Conservation (phyloP, 2,329 filamentous ascomycete genomes). For the Colletotrichum aenigma region DNA sequence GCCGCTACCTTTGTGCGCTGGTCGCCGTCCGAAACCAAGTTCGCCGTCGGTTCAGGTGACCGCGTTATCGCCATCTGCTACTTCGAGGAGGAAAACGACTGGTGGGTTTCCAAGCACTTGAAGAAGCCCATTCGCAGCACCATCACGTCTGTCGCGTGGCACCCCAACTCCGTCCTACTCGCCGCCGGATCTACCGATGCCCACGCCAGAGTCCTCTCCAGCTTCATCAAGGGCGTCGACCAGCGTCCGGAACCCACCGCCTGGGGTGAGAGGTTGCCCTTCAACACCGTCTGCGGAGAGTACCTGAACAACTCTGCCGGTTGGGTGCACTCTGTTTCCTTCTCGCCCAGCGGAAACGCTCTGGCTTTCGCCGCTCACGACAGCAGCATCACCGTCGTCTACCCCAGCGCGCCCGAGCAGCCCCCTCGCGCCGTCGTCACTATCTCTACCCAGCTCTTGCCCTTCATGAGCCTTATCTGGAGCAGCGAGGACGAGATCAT, state of each 20-base stretch:
- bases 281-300: constrained; percentile 98
- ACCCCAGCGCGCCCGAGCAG: constrained; percentile 89
- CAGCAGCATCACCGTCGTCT: constrained; percentile 95
- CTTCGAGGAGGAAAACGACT: constrained; percentile 99
- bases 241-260: constrained; percentile 81
- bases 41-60: constrained; percentile 95
- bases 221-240: constrained; percentile 96
- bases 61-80: constrained; percentile 96
- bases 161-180: constrained; percentile 94
- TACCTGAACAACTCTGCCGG: constrained; percentile 95
- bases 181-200: constrained; percentile 97
- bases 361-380: constrained; percentile 95
- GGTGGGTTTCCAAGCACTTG: constrained; percentile 99
- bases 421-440: constrained; percentile 89
- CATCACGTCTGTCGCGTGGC: constrained; percentile 93
- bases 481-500: constrained; percentile 91
- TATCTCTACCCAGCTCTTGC: constrained; percentile 86
- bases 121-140: constrained; percentile 99
- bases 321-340: constrained; percentile 93
- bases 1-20: constrained; percentile 97
- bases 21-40: constrained; percentile 96
- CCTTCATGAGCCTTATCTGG: constrained; percentile 94
- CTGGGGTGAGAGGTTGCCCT: constrained; percentile 95
- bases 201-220: constrained; percentile 91
- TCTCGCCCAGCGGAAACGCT: constrained; percentile 91